phyloP scores from a whole-genome alignment of 148 eudicot genomes.

The Polygonum maritimum region DNA sequence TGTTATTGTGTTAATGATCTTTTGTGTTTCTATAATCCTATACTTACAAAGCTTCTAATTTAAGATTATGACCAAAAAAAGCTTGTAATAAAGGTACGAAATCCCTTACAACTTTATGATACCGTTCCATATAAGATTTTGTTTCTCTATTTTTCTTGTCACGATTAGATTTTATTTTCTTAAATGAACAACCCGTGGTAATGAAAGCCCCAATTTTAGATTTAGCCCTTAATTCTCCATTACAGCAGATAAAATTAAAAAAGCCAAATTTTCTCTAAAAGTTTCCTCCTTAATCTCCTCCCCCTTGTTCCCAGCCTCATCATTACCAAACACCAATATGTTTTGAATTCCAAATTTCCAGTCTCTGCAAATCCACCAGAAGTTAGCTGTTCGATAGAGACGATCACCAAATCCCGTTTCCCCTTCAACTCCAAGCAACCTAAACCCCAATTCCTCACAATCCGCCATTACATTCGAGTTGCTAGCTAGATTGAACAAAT shows the following conservation, averaged over 20 bases:
- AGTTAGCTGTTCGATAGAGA: slow-evolving; percentile 7
- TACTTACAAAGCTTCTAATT: too few relatives aligned
- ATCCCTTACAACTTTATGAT: background rate
- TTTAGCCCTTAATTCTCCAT: background rate
- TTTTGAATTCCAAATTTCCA: background rate
- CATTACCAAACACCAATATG: background rate
- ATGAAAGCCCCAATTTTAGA: background rate
- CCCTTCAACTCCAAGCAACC: background rate
- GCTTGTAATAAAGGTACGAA: too few relatives aligned
- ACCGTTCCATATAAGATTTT: background rate
- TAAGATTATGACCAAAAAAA: too few relatives aligned
- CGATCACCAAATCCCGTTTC: slow-evolving; percentile 3
- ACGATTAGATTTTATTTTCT: background rate
- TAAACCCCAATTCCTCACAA: background rate
- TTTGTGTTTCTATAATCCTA: too few relatives aligned
- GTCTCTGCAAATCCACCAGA: background rate
- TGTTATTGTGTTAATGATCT: too few relatives aligned
- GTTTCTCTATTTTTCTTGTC: too few relatives aligned
- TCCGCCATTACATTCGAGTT: background rate
- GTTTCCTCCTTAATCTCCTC: background rate
- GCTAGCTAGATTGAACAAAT: background rate
- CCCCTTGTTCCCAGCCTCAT: background rate
- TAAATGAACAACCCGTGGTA: background rate
- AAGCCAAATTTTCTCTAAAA: background rate
- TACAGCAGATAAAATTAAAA: background rate